Conservation (phyloP, 345 rosid species). For the Populus euphratica region DNA sequence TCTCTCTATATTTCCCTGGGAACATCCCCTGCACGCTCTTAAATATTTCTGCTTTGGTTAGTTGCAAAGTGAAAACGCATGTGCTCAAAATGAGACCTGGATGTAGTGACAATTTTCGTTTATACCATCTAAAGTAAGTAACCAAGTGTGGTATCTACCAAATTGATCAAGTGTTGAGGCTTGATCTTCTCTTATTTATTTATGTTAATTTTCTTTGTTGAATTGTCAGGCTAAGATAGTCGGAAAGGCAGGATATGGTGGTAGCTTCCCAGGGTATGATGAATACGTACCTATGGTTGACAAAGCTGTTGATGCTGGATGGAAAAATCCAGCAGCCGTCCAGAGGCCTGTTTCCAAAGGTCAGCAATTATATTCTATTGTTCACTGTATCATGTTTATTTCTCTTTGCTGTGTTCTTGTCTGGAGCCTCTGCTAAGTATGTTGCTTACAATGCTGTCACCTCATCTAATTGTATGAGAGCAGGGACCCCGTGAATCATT, state of each 20-base stretch:
- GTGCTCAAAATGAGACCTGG: not conserved
- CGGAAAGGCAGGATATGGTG: conserved; percentile 61
- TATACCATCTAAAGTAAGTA: not conserved
- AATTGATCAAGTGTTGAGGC: not conserved
- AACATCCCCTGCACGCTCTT: not conserved
- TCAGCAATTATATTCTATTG: conserved; percentile 11
- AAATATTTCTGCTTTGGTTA: not conserved
- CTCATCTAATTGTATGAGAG: not conserved
- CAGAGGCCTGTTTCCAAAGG: conserved; percentile 61
- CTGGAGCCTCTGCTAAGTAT: not conserved
- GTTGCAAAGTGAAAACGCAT: not conserved
- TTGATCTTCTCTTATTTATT: not conserved
- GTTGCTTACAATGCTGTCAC: not conserved
- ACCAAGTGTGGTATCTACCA: not conserved
- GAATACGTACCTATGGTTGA: conserved; percentile 98
- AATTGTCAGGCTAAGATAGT: conserved; percentile 56
- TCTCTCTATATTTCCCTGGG: not conserved
- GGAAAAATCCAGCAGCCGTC: conserved; percentile 63
- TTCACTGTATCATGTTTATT: not conserved
- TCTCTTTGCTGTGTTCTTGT: not conserved
- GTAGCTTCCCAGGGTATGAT: conserved; percentile 84
- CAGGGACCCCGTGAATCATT: not conserved
- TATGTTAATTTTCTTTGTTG: conserved; percentile 3
- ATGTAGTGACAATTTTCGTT: not conserved
- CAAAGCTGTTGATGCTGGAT: conserved; percentile 85